Conservation (phyloP, 1,139 yeast genomes). For the Debaryomyces singareniensis region DNA sequence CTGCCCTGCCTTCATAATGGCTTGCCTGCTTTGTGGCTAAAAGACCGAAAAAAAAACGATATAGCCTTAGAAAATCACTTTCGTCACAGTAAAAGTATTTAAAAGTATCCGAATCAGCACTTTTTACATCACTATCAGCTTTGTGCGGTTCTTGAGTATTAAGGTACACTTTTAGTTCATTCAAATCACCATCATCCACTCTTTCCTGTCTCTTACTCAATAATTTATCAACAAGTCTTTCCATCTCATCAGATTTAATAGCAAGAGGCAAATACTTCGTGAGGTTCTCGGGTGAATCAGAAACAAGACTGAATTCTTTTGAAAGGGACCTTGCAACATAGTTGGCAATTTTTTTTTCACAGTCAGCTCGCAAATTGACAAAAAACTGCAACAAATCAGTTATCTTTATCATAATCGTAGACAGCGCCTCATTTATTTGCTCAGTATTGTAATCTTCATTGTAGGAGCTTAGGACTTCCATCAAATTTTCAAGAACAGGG, state of each 20-base stretch:
- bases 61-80: conserved; percentile 14
- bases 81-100: conserved; percentile 11
- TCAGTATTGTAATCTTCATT: conserved; percentile 13
- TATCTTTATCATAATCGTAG: conserved; percentile 13
- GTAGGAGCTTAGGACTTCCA: too few species aligned
- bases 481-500: too few species aligned
- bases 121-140: neutral
- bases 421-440: conserved; percentile 15
- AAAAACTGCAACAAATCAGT: conserved; percentile 17
- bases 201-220: conserved; percentile 5
- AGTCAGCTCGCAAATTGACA: conserved; percentile 13
- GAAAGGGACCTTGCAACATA: conserved; percentile 16
- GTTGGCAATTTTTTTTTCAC: conserved; percentile 14
- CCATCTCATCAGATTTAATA: conserved; percentile 16
- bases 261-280: conserved; percentile 4
- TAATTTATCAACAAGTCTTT: conserved; percentile 16
- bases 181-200: conserved; percentile 6
- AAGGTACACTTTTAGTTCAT: conserved; percentile 9
- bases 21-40: conserved; percentile 9
- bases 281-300: conserved; percentile 12
- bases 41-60: conserved; percentile 19
- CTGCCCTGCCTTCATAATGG: conserved; percentile 7
- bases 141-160: too few species aligned
- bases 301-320: conserved; percentile 16
- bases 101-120: conserved; percentile 7